Evolutionary conservation across 2,329 filamentous ascomycete species (phyloP), one percentile per base, ranked within the genome.

Genomic region (Claviceps sp.): DNA sequence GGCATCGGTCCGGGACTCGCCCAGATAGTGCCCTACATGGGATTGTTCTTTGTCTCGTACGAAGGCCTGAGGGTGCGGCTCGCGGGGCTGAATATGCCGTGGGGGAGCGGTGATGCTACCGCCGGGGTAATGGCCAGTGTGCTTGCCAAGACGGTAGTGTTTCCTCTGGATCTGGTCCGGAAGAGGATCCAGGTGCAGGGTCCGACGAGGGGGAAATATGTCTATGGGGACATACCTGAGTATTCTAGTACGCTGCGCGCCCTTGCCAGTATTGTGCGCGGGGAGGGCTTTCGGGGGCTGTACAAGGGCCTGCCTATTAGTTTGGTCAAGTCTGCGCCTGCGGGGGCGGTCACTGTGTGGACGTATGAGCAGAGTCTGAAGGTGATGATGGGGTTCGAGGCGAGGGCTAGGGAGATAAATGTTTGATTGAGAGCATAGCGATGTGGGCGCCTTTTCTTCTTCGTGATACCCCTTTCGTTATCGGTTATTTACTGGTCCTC

Each of bases 1-100:
- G 93, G 93, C 3, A 72, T 95, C 37, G 78, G 78, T 1, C 90
- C 91, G 1, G 88, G 85, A 0, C 72, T 97, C 22, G 84, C 76
- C 26, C 90, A 96, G 71, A 93, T 97, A 47, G 80, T 95, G 9
- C 93, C 93, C 2, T 95, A 91, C 66, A 98, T 98, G 93, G 93
- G 93, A 14, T 75, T 95, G 2, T 97, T 98, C 72, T 98, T 98
- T 68, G 79, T 86, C 37, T 78, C 82, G 42, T 98, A 97, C 70
- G 93, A 98, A 67, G 74, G 77, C 9, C 70, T 95, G 49, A 76
- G 86, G 5, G 64, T 79, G 6, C 78, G 76, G 0, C 66, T 91
- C 45, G 71, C 72, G 6, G 62, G 63, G 5, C 60, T 82, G 17
- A 65, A 77, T 9, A 64, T 86, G 57, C 83, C 83, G 0, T 83